These are phyloP conservation scores for Galerina sulciceps DNA, from an alignment of 768 basidiomycete species.

Conservation along the genomic window DNA sequence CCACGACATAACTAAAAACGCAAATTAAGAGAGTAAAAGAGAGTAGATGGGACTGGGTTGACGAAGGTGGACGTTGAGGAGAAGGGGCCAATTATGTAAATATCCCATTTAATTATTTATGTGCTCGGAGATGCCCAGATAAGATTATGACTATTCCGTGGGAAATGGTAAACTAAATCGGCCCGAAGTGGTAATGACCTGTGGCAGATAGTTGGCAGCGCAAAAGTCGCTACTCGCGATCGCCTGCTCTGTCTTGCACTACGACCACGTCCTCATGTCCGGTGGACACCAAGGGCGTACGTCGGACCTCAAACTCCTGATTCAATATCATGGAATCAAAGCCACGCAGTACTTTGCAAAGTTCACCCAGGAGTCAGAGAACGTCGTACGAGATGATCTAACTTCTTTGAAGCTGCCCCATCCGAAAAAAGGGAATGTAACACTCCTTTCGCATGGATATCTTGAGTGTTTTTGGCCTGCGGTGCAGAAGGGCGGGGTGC, in stretches of 20 bases:
- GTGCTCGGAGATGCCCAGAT: conserved; percentile 28
- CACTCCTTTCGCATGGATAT: conserved; percentile 34
- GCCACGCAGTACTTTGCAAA: conserved; percentile 39
- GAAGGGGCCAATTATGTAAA: conserved; percentile 18
- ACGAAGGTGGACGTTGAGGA: conserved; percentile 14
- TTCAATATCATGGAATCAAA: conserved; percentile 39
- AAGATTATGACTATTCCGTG: conserved; percentile 19
- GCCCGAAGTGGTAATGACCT: no score
- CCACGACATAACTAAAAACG: conserved; percentile 63
- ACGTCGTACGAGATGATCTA: conserved; percentile 37
- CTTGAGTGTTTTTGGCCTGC: conserved; percentile 33
- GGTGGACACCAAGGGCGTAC: background rate
- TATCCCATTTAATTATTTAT: conserved; percentile 1
- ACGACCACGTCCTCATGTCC: background rate
- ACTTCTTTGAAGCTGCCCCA: conserved; percentile 38
- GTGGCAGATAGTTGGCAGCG: no score
- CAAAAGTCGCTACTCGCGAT: no score
- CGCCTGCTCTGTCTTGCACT: background rate
- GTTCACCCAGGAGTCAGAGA: conserved; percentile 26
- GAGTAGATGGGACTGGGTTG: background rate
- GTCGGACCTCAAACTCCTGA: conserved; percentile 32
- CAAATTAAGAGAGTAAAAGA: conserved; percentile 8
- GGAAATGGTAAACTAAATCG: background rate
- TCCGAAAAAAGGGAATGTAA: conserved; percentile 39
- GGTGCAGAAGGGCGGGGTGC: conserved; percentile 20